phyloP scores from a whole-genome alignment of 1,139 yeast species.

The Saccharomyces hybrid region DNA sequence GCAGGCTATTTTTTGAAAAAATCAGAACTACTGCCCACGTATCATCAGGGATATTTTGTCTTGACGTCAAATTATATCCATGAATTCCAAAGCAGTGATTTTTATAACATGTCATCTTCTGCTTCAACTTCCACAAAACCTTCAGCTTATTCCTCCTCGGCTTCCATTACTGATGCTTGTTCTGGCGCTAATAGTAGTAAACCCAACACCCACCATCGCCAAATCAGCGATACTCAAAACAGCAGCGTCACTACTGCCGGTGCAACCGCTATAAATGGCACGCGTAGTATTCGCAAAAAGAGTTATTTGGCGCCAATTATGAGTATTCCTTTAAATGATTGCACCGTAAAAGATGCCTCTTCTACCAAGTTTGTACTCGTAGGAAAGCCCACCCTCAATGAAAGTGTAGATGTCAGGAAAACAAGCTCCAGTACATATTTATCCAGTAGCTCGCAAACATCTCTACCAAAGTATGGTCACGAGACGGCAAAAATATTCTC shows the following conservation, averaged over 20 bases:
- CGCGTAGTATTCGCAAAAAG: constrained; percentile 1
- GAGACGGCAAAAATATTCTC: neutral
- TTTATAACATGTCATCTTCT: constrained; percentile 21
- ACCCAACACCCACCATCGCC: constrained; percentile 4
- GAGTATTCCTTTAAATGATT: constrained; percentile 38
- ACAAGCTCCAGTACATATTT: neutral
- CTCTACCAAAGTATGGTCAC: neutral
- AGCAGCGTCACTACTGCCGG: constrained; percentile 6
- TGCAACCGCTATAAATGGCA: neutral
- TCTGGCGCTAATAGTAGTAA: neutral
- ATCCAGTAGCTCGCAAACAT: neutral
- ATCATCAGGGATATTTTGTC: constrained; percentile 63
- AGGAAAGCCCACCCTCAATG: constrained; percentile 21
- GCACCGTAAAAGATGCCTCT: constrained; percentile 32
- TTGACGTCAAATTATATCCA: constrained; percentile 64
- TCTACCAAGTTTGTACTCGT: constrained; percentile 31
- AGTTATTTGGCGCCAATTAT: constrained; percentile 32
- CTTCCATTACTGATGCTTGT: neutral
- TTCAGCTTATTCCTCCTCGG: constrained; percentile 26
- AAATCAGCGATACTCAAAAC: neutral
- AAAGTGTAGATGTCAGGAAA: constrained; percentile 2
- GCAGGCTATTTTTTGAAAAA: constrained; percentile 51
- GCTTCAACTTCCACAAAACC: neutral
- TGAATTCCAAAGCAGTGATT: constrained; percentile 59
- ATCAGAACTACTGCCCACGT: constrained; percentile 51